Percentiles rank a stretch among this genome's conserved stretches.
phyloP scores from a whole-genome alignment of 345 rosid species.

The Heritiera fomes region DNA sequence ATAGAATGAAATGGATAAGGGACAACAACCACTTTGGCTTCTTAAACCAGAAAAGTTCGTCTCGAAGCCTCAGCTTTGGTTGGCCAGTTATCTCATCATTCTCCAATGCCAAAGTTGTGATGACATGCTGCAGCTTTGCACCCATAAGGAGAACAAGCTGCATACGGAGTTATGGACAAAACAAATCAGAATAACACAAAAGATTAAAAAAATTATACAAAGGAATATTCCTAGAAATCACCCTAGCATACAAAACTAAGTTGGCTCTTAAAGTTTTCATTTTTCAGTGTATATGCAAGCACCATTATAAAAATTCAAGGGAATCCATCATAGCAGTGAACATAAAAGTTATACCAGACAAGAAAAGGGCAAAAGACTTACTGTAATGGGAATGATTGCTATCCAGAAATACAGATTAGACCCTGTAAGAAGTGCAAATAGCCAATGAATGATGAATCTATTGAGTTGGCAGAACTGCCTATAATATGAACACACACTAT shows the following conservation, averaged over 20 bases:
- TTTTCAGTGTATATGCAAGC: not conserved
- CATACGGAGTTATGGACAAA: slow-evolving; percentile 21
- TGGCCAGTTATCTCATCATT: slow-evolving; percentile 57
- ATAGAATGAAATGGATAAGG: slow-evolving; percentile 82
- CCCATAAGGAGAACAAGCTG: slow-evolving; percentile 86
- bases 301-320: not conserved
- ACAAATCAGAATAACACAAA: not conserved
- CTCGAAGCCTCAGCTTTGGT: slow-evolving; percentile 71
- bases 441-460: slow-evolving; percentile 5
- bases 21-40: slow-evolving; percentile 77
- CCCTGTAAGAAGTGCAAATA: slow-evolving; percentile 46
- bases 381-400: slow-evolving; percentile 79
- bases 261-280: not conserved
- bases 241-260: not conserved
- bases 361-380: slow-evolving; percentile 38
- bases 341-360: slow-evolving; percentile 13
- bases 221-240: not conserved
- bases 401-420: slow-evolving; percentile 99
- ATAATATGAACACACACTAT: not conserved
- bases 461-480: not conserved
- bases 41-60: slow-evolving; percentile 95
- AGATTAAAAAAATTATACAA: no score
- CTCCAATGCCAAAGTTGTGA: slow-evolving; percentile 84
- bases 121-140: slow-evolving; percentile 83
- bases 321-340: not conserved